phyloP scores from a whole-genome alignment of 495 filamentous ascomycete genomes.

The Gamarada debralockiae region DNA sequence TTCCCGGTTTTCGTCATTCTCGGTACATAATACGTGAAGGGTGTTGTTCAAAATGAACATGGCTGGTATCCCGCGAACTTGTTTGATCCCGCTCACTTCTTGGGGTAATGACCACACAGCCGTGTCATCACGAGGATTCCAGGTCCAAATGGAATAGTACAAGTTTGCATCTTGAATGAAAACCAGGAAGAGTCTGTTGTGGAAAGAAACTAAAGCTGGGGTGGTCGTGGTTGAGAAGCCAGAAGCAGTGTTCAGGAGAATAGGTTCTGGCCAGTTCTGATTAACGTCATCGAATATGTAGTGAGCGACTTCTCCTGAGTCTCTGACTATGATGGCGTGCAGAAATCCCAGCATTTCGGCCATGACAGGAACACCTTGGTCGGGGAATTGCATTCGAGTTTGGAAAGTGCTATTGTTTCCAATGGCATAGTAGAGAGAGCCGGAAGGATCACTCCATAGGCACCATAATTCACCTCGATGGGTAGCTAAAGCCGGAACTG shows the following conservation, averaged over 20 bases:
- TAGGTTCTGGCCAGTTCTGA: slow-evolving; percentile 16
- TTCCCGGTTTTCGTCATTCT: slow-evolving; percentile 18
- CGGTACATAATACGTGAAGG: slow-evolving; percentile 24
- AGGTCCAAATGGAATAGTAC: slow-evolving; percentile 22
- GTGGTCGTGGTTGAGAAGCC: slow-evolving; percentile 17
- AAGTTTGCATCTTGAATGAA: slow-evolving; percentile 20
- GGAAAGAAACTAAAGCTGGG: slow-evolving; percentile 27
- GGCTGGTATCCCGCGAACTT: slow-evolving; percentile 26
- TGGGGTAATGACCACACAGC: slow-evolving; percentile 20
- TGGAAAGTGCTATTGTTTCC: slow-evolving; percentile 22
- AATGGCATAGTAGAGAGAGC: slow-evolving; percentile 23
- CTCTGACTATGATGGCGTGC: slow-evolving; percentile 25
- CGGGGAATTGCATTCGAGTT: slow-evolving; percentile 18
- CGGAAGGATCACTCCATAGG: slow-evolving; percentile 26
- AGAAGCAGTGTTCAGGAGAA: slow-evolving; percentile 1
- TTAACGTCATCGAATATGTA: slow-evolving; percentile 24
- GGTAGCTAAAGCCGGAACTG: slow-evolving; percentile 25
- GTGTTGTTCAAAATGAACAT: slow-evolving; percentile 24
- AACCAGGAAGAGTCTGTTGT: slow-evolving; percentile 28
- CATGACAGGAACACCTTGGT: slow-evolving; percentile 26
- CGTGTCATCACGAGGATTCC: slow-evolving; percentile 10
- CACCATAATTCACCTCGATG: slow-evolving; percentile 29
- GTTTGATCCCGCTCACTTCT: slow-evolving; percentile 5
- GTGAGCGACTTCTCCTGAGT: slow-evolving; percentile 24
- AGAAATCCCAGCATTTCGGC: slow-evolving; percentile 27